phyloP scores from a whole-genome alignment of 73 alveolate genomes.

The Paramecium bursaria region DNA sequence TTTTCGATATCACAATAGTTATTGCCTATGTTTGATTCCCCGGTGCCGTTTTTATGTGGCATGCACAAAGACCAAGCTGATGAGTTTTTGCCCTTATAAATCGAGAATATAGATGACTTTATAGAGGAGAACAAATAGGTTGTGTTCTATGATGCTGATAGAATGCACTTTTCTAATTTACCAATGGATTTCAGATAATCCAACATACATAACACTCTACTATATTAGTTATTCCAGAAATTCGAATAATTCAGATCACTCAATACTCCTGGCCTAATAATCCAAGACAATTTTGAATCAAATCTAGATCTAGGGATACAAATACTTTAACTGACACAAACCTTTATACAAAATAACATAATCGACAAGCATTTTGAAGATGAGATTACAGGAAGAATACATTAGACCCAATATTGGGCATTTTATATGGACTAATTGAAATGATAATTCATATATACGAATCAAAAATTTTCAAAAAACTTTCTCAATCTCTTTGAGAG shows the following conservation, averaged over 20 bases:
- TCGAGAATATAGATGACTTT: constrained; percentile 21
- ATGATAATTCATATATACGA: no score
- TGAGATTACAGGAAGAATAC: no score
- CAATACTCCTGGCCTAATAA: constrained; percentile 49
- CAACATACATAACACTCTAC: not conserved
- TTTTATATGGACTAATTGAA: no score
- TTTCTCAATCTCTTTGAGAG: no score
- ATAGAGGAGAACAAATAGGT: not conserved
- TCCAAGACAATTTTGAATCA: no score
- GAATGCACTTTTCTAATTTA: constrained; percentile 11
- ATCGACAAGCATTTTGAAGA: no score
- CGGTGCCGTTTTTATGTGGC: constrained; percentile 56
- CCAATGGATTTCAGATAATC: not conserved
- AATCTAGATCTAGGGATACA: no score
- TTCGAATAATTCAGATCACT: not conserved
- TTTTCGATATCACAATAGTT: not conserved
- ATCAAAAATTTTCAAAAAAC: no score
- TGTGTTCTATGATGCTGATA: constrained; percentile 22
- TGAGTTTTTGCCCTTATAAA: not conserved
- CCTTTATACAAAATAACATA: no score
- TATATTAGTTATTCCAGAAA: not conserved
- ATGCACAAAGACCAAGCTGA: not conserved
- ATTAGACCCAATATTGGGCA: no score
- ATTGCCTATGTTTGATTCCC: constrained; percentile 52
- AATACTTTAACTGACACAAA: no score